Evolutionary conservation across 2,329 filamentous ascomycete genomes (phyloP).

Genomic region (Chalara sp.): DNA sequence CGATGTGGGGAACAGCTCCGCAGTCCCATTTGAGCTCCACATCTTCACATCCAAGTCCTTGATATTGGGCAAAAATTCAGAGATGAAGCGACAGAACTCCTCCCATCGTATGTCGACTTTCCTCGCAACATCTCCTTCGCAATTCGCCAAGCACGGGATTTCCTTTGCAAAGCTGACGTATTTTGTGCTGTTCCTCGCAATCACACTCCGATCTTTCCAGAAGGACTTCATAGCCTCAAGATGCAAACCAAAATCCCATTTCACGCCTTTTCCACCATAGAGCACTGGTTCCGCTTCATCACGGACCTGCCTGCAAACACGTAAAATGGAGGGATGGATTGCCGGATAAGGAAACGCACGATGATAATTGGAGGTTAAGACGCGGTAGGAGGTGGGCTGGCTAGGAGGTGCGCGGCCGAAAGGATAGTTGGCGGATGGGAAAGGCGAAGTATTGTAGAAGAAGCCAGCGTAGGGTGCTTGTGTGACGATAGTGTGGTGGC

Average conservation of each 20-base stretch:
- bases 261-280: conserved; percentile 12
- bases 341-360: conserved; percentile 4
- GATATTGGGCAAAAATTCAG: no score
- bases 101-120: no score
- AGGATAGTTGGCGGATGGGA: conserved; percentile 7
- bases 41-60: no score
- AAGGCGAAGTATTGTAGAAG: conserved; percentile 16
- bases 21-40: no score
- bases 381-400: conserved; percentile 19
- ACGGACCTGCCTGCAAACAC: conserved; percentile 12
- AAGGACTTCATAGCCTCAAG: conserved; percentile 16
- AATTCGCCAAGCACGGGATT: conserved; percentile 1
- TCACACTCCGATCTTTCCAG: conserved; percentile 12
- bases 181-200: conserved; percentile 12
- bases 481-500: conserved; percentile 21
- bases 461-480: conserved; percentile 21
- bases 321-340: conserved; percentile 15
- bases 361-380: conserved; percentile 4
- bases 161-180: conserved; percentile 2
- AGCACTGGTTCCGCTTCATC: conserved; percentile 18
- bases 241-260: conserved; percentile 21
- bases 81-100: no score
- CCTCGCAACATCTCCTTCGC: conserved; percentile 13
- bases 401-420: conserved; percentile 14
- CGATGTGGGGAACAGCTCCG: no score